Percentiles rank a stretch among this genome's conserved stretches.
These are phyloP conservation scores for Cymbidium sinense DNA, from an alignment of 106 monocot species.

Conservation along the genomic window DNA sequence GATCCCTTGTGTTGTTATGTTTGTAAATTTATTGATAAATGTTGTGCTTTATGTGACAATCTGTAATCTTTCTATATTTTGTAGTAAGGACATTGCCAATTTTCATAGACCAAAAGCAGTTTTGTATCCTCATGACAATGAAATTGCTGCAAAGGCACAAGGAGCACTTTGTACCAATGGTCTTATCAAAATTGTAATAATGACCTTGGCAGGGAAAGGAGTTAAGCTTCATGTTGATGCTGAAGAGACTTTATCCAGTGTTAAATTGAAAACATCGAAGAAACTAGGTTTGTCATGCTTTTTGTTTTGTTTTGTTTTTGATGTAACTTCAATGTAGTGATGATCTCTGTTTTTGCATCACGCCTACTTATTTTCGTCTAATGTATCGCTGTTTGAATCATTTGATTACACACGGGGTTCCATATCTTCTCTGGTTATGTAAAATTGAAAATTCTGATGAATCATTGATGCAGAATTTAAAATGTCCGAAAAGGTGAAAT, in stretches of 20 bases:
- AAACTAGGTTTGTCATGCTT: slow-evolving; percentile 57
- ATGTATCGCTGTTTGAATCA: slow-evolving; percentile 4
- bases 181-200: slow-evolving; percentile 57
- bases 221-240: slow-evolving; percentile 61
- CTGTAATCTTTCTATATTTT: slow-evolving; percentile 7
- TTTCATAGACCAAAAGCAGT: slow-evolving; percentile 91
- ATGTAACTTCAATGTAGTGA: background rate
- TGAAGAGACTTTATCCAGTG: slow-evolving; percentile 51
- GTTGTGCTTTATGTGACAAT: background rate
- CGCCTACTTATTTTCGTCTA: background rate
- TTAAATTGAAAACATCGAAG: slow-evolving; percentile 72
- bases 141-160: slow-evolving; percentile 49
- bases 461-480: slow-evolving; percentile 57
- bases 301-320: slow-evolving; percentile 1
- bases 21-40: background rate
- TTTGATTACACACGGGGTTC: background rate
- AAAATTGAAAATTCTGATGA: background rate
- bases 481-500: slow-evolving; percentile 55
- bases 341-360: background rate
- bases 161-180: slow-evolving; percentile 37
- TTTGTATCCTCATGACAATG: slow-evolving; percentile 90
- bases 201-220: slow-evolving; percentile 65
- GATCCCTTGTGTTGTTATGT: background rate
- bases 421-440: background rate
- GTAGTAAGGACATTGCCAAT: slow-evolving; percentile 92